phyloP scores from a whole-genome alignment of 768 basidiomycete genomes.

The Asterophora lycoperdoides region DNA sequence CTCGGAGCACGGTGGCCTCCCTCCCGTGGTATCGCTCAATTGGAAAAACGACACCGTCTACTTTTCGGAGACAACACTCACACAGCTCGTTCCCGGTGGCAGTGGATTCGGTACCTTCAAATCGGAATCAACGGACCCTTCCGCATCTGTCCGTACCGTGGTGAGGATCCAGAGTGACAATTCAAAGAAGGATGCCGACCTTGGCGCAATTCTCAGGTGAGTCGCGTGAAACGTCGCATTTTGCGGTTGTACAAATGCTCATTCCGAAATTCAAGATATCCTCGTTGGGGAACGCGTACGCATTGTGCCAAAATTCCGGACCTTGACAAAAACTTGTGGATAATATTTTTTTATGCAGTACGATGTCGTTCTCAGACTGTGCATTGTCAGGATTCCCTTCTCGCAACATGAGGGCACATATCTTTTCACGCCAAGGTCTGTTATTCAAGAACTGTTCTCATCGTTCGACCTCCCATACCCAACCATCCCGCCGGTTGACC shows the following conservation, averaged over 20 bases:
- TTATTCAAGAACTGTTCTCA: too few species aligned
- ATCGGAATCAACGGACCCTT: constrained; percentile 19
- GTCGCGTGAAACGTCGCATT: background rate
- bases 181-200: constrained; percentile 14
- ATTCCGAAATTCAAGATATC: constrained; percentile 22
- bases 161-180: background rate
- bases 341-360: background rate
- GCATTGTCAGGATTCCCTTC: too few species aligned
- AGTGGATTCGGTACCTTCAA: constrained; percentile 37
- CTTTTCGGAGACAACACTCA: constrained; percentile 32
- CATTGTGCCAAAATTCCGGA: constrained; percentile 32
- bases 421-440: too few species aligned
- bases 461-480: too few species aligned
- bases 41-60: constrained; percentile 33
- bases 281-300: constrained; percentile 38
- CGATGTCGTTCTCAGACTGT: background rate
- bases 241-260: background rate
- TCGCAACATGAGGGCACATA: too few species aligned
- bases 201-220: constrained; percentile 28
- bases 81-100: constrained; percentile 32
- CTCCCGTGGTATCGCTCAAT: constrained; percentile 28
- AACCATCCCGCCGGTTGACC: too few species aligned
- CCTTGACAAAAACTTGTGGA: constrained; percentile 28
- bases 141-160: background rate
- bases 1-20: constrained; percentile 30